Percentiles rank a stretch among this genome's conserved stretches.
These are phyloP conservation scores for Pseudocercospora musae DNA, from an alignment of 2,329 filamentous ascomycete genomes.

Conservation along the genomic window DNA sequence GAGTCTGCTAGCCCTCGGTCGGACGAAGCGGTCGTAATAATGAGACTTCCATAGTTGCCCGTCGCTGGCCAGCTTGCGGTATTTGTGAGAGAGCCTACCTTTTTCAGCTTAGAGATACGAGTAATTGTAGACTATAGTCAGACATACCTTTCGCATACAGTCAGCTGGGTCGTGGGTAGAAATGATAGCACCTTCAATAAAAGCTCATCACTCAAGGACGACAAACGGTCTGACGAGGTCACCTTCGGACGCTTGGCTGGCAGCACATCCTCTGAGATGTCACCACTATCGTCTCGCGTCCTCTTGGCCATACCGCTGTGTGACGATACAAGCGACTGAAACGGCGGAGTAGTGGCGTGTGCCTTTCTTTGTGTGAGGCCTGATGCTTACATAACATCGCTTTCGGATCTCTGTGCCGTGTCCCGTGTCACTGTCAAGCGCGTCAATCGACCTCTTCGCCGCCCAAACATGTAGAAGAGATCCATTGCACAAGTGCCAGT, in stretches of 20 bases:
- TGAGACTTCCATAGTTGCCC: slow-evolving; percentile 86
- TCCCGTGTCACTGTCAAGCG: background rate
- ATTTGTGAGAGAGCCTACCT: slow-evolving; percentile 69
- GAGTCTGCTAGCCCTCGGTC: slow-evolving; percentile 72
- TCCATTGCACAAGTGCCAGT: background rate
- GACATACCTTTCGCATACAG: slow-evolving; percentile 60
- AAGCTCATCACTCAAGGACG: slow-evolving; percentile 79
- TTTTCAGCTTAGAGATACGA: slow-evolving; percentile 34
- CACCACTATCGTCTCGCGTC: slow-evolving; percentile 31
- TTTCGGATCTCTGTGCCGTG: background rate
- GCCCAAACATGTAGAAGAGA: background rate
- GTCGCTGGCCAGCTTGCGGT: slow-evolving; percentile 70
- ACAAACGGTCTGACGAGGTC: slow-evolving; percentile 58
- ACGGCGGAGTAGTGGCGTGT: background rate
- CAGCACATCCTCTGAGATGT: slow-evolving; percentile 22
- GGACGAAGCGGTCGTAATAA: slow-evolving; percentile 84
- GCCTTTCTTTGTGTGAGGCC: background rate
- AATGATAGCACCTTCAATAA: slow-evolving; percentile 78
- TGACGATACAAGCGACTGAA: background rate
- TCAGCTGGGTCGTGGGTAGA: slow-evolving; percentile 66
- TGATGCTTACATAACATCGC: background rate
- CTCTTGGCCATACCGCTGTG: slow-evolving; percentile 38
- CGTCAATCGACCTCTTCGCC: background rate
- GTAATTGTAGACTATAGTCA: background rate
- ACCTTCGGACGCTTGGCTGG: slow-evolving; percentile 47